Conservation (phyloP, 2,329 filamentous ascomycete species). For the Capronia americana region DNA sequence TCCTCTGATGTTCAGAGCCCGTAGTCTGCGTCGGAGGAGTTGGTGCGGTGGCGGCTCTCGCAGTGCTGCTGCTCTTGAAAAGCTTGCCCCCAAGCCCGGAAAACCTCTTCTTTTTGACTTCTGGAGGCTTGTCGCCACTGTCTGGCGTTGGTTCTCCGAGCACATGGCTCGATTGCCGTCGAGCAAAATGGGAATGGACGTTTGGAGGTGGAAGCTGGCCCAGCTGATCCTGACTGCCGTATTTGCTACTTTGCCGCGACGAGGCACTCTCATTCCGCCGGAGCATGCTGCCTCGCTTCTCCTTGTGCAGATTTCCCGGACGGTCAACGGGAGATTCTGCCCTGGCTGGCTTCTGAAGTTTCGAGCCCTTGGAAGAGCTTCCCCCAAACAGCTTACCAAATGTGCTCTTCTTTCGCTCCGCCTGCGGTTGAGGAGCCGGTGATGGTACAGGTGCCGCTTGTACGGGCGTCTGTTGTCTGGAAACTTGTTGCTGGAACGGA, state of each 20-base stretch:
- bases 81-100: slow-evolving; percentile 32
- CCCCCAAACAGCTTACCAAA: slow-evolving; percentile 32
- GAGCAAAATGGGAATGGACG: slow-evolving; percentile 18
- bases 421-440: not conserved
- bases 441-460: slow-evolving; percentile 4
- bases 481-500: slow-evolving; percentile 3
- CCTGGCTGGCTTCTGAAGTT: slow-evolving; percentile 28
- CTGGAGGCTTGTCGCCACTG: slow-evolving; percentile 9
- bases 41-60: slow-evolving; percentile 12
- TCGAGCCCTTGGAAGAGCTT: slow-evolving; percentile 27
- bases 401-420: slow-evolving; percentile 27
- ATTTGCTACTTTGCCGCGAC: slow-evolving; percentile 31
- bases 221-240: slow-evolving; percentile 26
- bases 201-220: slow-evolving; percentile 28
- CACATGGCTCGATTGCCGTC: slow-evolving; percentile 24
- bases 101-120: slow-evolving; percentile 37
- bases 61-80: slow-evolving; percentile 29
- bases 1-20: slow-evolving; percentile 3
- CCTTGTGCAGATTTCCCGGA: slow-evolving; percentile 17
- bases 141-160: slow-evolving; percentile 23
- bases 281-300: slow-evolving; percentile 32
- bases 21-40: slow-evolving; percentile 10
- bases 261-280: slow-evolving; percentile 32
- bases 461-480: not conserved
- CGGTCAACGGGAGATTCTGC: slow-evolving; percentile 9